phyloP scores from a whole-genome alignment of 768 basidiomycete species.

The Suillus decipiens region DNA sequence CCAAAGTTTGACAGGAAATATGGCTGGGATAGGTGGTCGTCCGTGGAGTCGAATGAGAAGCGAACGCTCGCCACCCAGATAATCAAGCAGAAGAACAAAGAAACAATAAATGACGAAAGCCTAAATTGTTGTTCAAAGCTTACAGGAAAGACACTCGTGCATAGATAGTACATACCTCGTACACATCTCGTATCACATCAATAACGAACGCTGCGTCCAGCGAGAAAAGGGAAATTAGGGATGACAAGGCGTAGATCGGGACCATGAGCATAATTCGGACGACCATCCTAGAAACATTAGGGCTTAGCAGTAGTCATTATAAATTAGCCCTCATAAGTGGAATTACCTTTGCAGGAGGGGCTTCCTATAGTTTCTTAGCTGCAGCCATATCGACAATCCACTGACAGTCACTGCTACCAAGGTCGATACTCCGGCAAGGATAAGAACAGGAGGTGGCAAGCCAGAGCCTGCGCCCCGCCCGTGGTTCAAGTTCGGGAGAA shows the following conservation, averaged over 20 bases:
- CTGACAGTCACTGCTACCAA: conserved; percentile 73
- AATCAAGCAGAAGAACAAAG: conserved; percentile 78
- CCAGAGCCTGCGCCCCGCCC: conserved; percentile 60
- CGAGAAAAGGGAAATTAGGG: conserved; percentile 91
- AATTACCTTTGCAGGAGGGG: conserved; percentile 73
- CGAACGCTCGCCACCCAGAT: conserved; percentile 91
- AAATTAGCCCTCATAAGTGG: neutral
- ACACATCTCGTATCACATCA: conserved; percentile 91
- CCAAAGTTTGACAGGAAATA: conserved; percentile 86
- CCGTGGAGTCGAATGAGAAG: conserved; percentile 92
- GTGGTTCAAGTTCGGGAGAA: conserved; percentile 22
- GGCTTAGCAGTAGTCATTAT: conserved; percentile 1
- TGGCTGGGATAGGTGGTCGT: conserved; percentile 81
- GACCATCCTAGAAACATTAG: conserved; percentile 64
- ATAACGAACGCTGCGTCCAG: conserved; percentile 96
- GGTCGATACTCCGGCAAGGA: conserved; percentile 63
- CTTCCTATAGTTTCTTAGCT: conserved; percentile 85
- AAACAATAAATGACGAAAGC: conserved; percentile 96
- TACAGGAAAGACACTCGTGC: neutral
- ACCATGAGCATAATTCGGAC: conserved; percentile 97
- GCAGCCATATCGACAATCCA: conserved; percentile 72
- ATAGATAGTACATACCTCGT: conserved; percentile 65
- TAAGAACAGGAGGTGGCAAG: conserved; percentile 55
- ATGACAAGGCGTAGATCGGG: conserved; percentile 88
- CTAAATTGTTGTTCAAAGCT: conserved; percentile 36